Percentiles rank a stretch among this genome's conserved stretches.
These are phyloP conservation scores for Hirsutella minnesotensis DNA, from an alignment of 2,329 filamentous ascomycete species.

Conservation along the genomic window DNA sequence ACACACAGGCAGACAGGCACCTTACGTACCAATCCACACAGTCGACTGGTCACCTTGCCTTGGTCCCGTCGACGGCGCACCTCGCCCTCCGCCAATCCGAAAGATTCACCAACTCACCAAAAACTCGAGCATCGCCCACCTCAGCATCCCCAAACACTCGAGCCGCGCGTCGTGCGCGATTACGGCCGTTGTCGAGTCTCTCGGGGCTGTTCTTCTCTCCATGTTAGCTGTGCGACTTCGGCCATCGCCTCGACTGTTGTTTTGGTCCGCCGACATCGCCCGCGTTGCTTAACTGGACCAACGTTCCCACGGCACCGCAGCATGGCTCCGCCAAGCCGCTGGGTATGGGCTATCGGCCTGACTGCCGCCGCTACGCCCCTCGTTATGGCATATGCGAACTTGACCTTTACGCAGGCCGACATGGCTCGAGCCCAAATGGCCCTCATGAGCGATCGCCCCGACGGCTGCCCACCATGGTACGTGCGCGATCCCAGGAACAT, in stretches of 20 bases:
- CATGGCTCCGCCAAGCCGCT: constrained; percentile 27
- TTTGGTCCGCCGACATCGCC: constrained; percentile 19
- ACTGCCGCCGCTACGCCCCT: constrained; percentile 27
- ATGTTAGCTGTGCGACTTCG: no score
- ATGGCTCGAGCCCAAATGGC: constrained; percentile 55
- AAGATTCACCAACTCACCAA: no score
- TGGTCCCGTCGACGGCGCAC: no score
- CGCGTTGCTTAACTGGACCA: constrained; percentile 5
- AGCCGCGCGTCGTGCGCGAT: no score
- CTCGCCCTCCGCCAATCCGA: no score
- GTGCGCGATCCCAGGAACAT: constrained; percentile 6
- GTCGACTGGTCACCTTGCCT: no score
- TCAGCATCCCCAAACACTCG: not conserved
- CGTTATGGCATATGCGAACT: constrained; percentile 28
- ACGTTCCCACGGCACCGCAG: constrained; percentile 10
- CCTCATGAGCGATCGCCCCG: constrained; percentile 61
- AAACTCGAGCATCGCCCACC: not conserved
- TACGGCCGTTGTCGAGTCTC: no score
- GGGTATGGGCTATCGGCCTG: constrained; percentile 25
- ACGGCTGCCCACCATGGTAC: constrained; percentile 68
- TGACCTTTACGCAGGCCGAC: constrained; percentile 50
- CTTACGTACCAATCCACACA: no score
- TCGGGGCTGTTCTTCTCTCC: no score
- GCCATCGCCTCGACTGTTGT: constrained; percentile 17
- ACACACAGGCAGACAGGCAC: not conserved